Evolutionary conservation across 768 basidiomycete genomes (phyloP), one percentile per base, ranked within the genome.

Genomic region (Termitomyces heimii): DNA sequence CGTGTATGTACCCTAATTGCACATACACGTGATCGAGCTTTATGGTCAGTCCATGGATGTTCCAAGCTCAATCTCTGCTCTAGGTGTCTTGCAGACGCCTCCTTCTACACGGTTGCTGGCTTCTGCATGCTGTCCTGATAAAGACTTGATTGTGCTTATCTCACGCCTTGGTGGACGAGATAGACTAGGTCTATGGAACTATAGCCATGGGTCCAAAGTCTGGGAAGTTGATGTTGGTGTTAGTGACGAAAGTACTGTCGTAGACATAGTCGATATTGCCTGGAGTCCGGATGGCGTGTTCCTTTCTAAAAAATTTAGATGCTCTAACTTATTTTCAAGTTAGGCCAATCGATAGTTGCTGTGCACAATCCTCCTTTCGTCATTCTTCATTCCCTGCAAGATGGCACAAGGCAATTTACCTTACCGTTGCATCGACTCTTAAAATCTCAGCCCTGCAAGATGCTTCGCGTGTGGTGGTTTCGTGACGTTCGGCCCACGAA

Each of bases 271-370:
- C 43, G 83, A 75, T 46, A 65, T 93, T 32, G 81, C 82, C 13
- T 94, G 91, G 92, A 91, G 89, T 69, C 91, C 92, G 3, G 88
- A 88, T 69, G 88, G 92, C 90, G 72, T 56, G 70, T 49, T 42
- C 20, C 22, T 58, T 45, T 51, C 32, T 48, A 58, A 1, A n/a
- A n/a, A 40, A 0, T 20, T 20, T 40, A 20, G 18, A 18, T 12
- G 47, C 59, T 53, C 43, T 44, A 55, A 62, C 49, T 58, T 34
- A 40, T 55, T 26, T 57, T 34, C 47, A 48, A 52, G 54, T 34
- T 64, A 88, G 84, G 84, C 51, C 85, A 88, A 70, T 83, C 78
- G 47, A 80, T 94, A 58, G 89, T 87, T 18, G 79, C 90, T 18
- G 78, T 83, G 29, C 86, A 86, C 56, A 76, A 89, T 60, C 89